Evolutionary conservation across 805 yeast species (phyloP).

Genomic region (Ogataea trehalophila): DNA sequence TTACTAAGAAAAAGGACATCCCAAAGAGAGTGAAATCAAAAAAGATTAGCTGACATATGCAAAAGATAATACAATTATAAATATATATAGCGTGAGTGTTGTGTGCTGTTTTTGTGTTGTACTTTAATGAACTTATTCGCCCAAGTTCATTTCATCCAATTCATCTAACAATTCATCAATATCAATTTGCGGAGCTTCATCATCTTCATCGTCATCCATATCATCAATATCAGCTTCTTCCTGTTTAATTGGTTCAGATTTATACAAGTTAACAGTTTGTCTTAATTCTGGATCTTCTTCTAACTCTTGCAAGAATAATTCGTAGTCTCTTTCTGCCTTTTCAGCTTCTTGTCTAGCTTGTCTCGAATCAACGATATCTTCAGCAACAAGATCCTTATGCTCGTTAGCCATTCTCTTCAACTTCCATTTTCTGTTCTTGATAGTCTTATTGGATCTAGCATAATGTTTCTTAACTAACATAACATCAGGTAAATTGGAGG

Average conservation of each 20-base stretch:
- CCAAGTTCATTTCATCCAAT: slow-evolving; percentile 87
- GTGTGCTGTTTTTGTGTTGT: not conserved
- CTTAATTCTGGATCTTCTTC: slow-evolving; percentile 96
- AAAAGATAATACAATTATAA: not conserved
- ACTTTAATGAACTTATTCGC: slow-evolving; percentile 33
- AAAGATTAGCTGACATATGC: not conserved
- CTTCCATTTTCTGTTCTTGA: slow-evolving; percentile 82
- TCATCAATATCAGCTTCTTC: slow-evolving; percentile 39
- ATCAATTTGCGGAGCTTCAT: slow-evolving; percentile 82
- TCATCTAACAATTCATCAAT: slow-evolving; percentile 93
- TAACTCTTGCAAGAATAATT: slow-evolving; percentile 90
- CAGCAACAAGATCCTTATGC: slow-evolving; percentile 81
- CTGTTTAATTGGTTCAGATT: slow-evolving; percentile 39
- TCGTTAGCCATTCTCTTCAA: slow-evolving; percentile 97
- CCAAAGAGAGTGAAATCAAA: not conserved
- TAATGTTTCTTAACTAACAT: slow-evolving; percentile 85
- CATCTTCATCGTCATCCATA: slow-evolving; percentile 55
- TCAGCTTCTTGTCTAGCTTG: slow-evolving; percentile 85
- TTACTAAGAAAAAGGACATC: no score
- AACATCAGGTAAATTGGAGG: slow-evolving; percentile 74
- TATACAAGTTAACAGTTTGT: slow-evolving; percentile 84
- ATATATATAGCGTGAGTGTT: not conserved
- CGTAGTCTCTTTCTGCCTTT: slow-evolving; percentile 92
- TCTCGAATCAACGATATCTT: slow-evolving; percentile 47
- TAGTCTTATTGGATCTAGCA: slow-evolving; percentile 69